A percentile compares a stretch with the other conserved stretches of the same genome.
Conservation (phyloP, 176 grass and related monocot genomes). For the Zizania latifolia region DNA sequence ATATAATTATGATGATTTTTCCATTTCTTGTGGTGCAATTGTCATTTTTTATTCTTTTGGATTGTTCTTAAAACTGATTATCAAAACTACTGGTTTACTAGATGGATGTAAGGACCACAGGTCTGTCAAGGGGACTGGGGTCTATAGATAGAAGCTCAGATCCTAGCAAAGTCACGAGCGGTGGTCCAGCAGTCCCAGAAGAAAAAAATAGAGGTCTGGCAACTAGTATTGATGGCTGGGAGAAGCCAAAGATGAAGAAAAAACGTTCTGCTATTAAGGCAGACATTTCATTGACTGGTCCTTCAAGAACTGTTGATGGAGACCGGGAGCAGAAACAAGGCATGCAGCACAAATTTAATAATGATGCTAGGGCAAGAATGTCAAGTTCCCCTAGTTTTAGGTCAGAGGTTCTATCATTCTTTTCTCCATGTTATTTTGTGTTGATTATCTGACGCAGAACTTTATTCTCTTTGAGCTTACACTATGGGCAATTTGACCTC, state of each 20-base stretch:
- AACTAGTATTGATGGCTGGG: slow-evolving; percentile 65
- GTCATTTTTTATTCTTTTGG: not conserved
- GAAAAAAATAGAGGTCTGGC: slow-evolving; percentile 59
- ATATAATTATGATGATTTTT: slow-evolving; percentile 7
- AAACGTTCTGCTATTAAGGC: slow-evolving; percentile 76
- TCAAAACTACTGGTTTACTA: slow-evolving; percentile 41
- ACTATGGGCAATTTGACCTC: not conserved
- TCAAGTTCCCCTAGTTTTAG: slow-evolving; percentile 57
- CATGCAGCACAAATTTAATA: slow-evolving; percentile 56
- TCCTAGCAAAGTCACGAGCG: slow-evolving; percentile 51
- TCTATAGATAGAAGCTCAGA: slow-evolving; percentile 65
- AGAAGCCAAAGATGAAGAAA: slow-evolving; percentile 86
- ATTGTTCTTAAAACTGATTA: slow-evolving; percentile 12
- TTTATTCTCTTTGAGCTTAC: slow-evolving; percentile 2
- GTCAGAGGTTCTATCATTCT: slow-evolving; percentile 29
- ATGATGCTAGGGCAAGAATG: slow-evolving; percentile 49
- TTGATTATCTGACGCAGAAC: slow-evolving; percentile 26
- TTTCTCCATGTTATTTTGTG: slow-evolving; percentile 13
- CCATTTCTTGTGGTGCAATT: slow-evolving; percentile 9
- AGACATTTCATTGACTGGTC: slow-evolving; percentile 43
- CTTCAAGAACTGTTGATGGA: slow-evolving; percentile 48
- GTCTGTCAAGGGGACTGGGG: slow-evolving; percentile 43
- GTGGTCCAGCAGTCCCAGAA: slow-evolving; percentile 38
- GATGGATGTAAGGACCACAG: slow-evolving; percentile 65
- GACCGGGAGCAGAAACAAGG: slow-evolving; percentile 67